Evolutionary conservation across 31 red algal genomes (phyloP), one percentile per base, ranked within the genome.

Genomic region (Endocladia muricata): DNA sequence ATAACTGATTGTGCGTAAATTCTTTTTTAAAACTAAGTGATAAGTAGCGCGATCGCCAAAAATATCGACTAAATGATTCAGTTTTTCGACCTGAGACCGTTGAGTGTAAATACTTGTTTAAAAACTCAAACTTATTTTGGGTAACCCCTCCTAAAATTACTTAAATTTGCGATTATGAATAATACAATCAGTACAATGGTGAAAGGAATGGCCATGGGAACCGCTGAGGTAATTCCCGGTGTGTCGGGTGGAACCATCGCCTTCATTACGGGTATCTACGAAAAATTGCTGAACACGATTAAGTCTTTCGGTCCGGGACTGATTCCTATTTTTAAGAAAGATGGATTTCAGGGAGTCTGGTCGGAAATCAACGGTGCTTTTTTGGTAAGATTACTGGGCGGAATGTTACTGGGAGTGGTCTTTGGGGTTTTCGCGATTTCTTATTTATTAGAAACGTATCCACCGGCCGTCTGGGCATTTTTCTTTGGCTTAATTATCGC

Each of bases 211-310:
- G 67, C 34, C 11, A 71, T 71, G 67, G 67, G 67, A 9, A 52
- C 26, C 13, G 67, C 67, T 15, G 38, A 71, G 9, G 67, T 71
- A 8, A 51, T 71, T 21, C 67, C 67, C 28, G 67, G 67, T 43
- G 67, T 71, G 11, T 54, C 34, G 9, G 67, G 67, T 19, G 67
- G 67, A 15, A 71, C 67, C 67, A 52, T 71, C 36, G 67, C 67
- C 11, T 71, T 71, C 51, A 71, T 71, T 25, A 71, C 67, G 9
- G 67, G 67, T 8, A 71, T 71, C 67, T 71, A 71, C 28, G 34
- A 43, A 9, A 8, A 29, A 71, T 29, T 71, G 30, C 67, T 71
- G 13, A 19, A 41, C 9, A 37, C 67, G 39, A 71, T 71, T 25
- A 9, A 26, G 11, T 11, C 30, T 15, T 19, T 71, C 39, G 67